These are phyloP conservation scores for Thuidium tamariscinum DNA, from an alignment of 225 moss, liverwort and hornwort genomes.

Conservation along the genomic window DNA sequence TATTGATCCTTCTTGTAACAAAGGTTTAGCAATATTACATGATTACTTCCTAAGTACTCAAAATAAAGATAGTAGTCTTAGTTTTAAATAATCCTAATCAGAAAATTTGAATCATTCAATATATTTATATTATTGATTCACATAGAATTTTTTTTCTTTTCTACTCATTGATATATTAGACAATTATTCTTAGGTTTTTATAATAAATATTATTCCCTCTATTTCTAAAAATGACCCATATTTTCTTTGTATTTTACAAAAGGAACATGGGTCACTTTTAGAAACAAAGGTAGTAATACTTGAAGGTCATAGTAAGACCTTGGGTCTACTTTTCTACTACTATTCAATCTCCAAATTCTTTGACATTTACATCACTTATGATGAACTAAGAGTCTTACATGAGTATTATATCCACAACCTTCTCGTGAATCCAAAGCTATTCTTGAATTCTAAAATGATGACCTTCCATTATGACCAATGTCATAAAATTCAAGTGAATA, in stretches of 20 bases:
- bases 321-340: neutral
- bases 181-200: accelerated
- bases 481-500: neutral
- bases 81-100: neutral
- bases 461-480: neutral
- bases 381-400: neutral
- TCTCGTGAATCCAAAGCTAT: neutral
- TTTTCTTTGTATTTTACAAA: too few relatives aligned
- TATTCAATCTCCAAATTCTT: neutral
- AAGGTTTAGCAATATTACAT: too few relatives aligned
- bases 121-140: neutral
- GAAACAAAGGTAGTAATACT: too few relatives aligned
- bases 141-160: neutral
- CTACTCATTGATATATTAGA: neutral
- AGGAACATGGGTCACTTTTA: too few relatives aligned
- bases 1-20: too few relatives aligned
- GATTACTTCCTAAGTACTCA: too few relatives aligned
- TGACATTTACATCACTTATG: neutral
- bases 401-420: neutral
- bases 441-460: neutral
- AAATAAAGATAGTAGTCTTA: too few relatives aligned
- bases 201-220: too few relatives aligned
- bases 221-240: too few relatives aligned
- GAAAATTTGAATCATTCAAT: neutral
- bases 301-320: neutral